A percentile compares a stretch with the other conserved stretches of the same genome.
phyloP scores from a whole-genome alignment of 495 filamentous ascomycete species.

The Parmelia sp. region DNA sequence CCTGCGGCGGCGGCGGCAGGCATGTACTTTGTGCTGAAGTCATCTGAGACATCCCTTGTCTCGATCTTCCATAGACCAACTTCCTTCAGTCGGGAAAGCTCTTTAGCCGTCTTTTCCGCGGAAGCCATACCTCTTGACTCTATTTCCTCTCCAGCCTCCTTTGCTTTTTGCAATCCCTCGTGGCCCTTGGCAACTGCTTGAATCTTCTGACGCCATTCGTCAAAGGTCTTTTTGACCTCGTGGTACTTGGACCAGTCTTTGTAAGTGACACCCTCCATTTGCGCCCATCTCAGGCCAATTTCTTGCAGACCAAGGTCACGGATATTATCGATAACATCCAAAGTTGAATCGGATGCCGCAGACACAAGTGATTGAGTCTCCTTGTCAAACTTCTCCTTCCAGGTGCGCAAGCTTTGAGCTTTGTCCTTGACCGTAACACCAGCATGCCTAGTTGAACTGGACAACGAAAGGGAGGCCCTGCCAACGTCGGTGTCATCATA shows the following conservation, averaged over 20 bases:
- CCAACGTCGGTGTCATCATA: conserved; percentile 48
- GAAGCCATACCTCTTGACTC: conserved; percentile 71
- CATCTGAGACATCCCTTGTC: conserved; percentile 64
- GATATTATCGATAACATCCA: conserved; percentile 76
- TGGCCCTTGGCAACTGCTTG: conserved; percentile 65
- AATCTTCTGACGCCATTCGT: conserved; percentile 79
- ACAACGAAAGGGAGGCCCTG: conserved; percentile 56
- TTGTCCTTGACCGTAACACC: conserved; percentile 72
- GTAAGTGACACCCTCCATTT: conserved; percentile 92
- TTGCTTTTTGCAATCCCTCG: conserved; percentile 62
- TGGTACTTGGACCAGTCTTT: conserved; percentile 95
- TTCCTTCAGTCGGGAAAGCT: conserved; percentile 76
- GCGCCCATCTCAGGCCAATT: conserved; percentile 96
- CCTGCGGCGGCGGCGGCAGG: conserved; percentile 40
- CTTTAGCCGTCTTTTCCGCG: conserved; percentile 74
- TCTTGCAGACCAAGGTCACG: conserved; percentile 87
- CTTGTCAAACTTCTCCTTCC: conserved; percentile 66
- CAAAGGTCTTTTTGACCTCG: conserved; percentile 71
- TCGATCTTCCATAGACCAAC: conserved; percentile 80
- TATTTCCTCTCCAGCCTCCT: conserved; percentile 58
- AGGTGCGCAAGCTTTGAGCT: conserved; percentile 72
- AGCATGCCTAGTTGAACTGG: conserved; percentile 58
- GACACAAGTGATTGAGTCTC: conserved; percentile 63
- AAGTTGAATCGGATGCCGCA: conserved; percentile 70
- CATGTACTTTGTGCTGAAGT: conserved; percentile 58